A percentile compares a stretch with the other conserved stretches of the same genome.
phyloP scores from a whole-genome alignment of 2,329 filamentous ascomycete species.

The Penicillium psychrosexuale region DNA sequence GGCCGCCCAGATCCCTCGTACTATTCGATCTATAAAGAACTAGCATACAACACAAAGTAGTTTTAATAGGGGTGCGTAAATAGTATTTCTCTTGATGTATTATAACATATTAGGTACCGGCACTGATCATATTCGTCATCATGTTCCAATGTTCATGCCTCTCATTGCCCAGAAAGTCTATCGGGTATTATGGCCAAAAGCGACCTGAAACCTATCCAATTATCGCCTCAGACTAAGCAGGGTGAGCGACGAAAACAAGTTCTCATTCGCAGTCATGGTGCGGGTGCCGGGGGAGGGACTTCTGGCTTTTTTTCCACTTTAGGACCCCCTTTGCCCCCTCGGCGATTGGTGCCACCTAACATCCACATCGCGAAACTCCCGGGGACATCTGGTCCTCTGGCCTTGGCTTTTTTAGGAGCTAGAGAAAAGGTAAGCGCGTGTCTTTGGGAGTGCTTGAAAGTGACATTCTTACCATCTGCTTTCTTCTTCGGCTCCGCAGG shows the following conservation, averaged over 20 bases:
- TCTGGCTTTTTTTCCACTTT: conserved; percentile 50
- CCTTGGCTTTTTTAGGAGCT: conserved; percentile 32
- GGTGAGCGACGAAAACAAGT: not conserved
- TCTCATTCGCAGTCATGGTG: conserved; percentile 4
- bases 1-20: too few relatives aligned
- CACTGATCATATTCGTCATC: not conserved
- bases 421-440: conserved; percentile 1
- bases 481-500: conserved; percentile 33
- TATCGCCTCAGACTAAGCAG: not conserved
- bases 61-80: too few relatives aligned
- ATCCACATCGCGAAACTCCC: conserved; percentile 46
- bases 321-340: conserved; percentile 37
- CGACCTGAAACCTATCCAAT: not conserved
- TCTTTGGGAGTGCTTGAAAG: not conserved
- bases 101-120: not conserved
- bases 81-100: too few relatives aligned
- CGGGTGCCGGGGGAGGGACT: conserved; percentile 18
- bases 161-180: not conserved
- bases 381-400: conserved; percentile 23
- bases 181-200: not conserved
- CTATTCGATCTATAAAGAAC: too few relatives aligned
- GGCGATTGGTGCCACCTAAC: conserved; percentile 35
- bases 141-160: not conserved
- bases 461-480: conserved; percentile 30
- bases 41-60: too few relatives aligned